Percentiles rank a stretch among this genome's conserved stretches.
phyloP scores from a whole-genome alignment of 257 asterid genomes.

The Salvia miltiorrhiza region DNA sequence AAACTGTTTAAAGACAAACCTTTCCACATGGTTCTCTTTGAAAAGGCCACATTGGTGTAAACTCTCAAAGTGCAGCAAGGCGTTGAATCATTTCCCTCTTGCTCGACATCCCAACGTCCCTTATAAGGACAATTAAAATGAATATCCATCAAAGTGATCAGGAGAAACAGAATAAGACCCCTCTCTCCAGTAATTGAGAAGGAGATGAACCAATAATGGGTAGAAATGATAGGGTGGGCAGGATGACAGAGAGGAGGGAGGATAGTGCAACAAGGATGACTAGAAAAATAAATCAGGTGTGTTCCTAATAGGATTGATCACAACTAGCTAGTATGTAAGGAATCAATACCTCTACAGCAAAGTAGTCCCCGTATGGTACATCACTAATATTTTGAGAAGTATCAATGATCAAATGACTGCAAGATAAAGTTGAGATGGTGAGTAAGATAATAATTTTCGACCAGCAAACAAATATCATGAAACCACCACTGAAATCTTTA shows the following conservation, averaged over 20 bases:
- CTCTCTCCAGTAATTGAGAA: background rate
- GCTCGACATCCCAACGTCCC: conserved; percentile 87
- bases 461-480: conserved; percentile 8
- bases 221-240: background rate
- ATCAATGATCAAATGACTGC: conserved; percentile 80
- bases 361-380: conserved; percentile 94
- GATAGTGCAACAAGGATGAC: background rate
- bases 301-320: background rate
- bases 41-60: conserved; percentile 69
- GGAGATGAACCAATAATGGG: background rate
- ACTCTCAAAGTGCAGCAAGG: conserved; percentile 68
- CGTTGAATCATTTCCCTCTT: conserved; percentile 41
- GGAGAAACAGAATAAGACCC: background rate
- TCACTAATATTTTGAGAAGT: conserved; percentile 79
- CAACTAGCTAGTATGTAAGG: conserved; percentile 4
- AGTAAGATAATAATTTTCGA: conserved; percentile 17
- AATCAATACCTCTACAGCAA: conserved; percentile 80
- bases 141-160: conserved; percentile 12
- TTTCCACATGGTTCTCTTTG: conserved; percentile 92
- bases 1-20: conserved; percentile 42
- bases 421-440: conserved; percentile 24
- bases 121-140: conserved; percentile 26
- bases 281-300: conserved; percentile 4
- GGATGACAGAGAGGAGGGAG: background rate
- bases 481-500: conserved; percentile 4